Evolutionary conservation across 148 eudicot genomes (phyloP), one percentile per base, ranked within the genome.

Genomic region (Simmondsia chinensis): DNA sequence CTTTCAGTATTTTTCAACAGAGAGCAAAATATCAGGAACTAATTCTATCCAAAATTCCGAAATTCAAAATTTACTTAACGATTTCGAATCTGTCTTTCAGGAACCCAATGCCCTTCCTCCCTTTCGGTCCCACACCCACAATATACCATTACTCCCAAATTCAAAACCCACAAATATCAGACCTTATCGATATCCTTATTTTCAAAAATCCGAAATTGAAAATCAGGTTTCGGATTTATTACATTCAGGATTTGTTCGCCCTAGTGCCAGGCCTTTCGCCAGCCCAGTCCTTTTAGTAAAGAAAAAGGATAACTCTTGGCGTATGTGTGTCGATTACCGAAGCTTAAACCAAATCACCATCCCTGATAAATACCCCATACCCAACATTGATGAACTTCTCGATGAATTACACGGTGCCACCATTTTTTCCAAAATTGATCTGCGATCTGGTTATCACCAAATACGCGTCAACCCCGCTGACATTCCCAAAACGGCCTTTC

Each of bases 261-360:
- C 22, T 10, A 6, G 42, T 36, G n/a, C 0, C 14, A 36, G 20
- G 8, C n/a, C 39, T 15, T 36, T 13, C 17, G 17, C 39, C 6
- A 3, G 8, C 6, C 39, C 39, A 1, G 20, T 36, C 1, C 19
- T 36, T 1, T 15, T 13, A 9, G 17, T 13, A 2, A 36, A 36
- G 20, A 36, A 36, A 20, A 36, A 36, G n/a, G 39, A 36, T 36
- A 20, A 20, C n/a, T n/a, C n/a, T n/a, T n/a, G n/a, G n/a, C n/a
- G n/a, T n/a, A n/a, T n/a, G n/a, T n/a, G n/a, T n/a, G n/a, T n/a
- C n/a, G n/a, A n/a, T n/a, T n/a, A n/a, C n/a, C n/a, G n/a, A n/a
- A n/a, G n/a, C n/a, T n/a, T 36, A 0, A 36, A 36, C 20, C 14
- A 36, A 9, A 0, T 3, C 7, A 36, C 39, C 8, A 13, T 36